Percentiles rank a stretch among this genome's conserved stretches.
Evolutionary conservation across 2,329 filamentous ascomycete genomes (phyloP).

Genomic region (Claviceps lovelessii): DNA sequence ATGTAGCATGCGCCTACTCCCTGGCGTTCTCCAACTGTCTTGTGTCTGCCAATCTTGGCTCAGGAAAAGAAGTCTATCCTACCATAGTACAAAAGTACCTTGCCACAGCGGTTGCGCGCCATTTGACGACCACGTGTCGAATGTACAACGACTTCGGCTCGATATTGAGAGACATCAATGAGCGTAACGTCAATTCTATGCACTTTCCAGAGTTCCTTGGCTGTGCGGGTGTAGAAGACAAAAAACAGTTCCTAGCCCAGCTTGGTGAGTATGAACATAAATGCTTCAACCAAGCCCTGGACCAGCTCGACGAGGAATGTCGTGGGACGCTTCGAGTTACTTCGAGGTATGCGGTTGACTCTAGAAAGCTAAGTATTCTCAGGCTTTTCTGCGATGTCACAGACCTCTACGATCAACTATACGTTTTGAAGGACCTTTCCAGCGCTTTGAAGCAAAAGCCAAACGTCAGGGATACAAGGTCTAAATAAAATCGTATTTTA

Average conservation of each 20-base stretch:
- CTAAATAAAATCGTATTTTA: too few species aligned
- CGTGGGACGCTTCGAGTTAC: not conserved
- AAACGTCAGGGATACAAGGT: too few species aligned
- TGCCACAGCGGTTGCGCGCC: slow-evolving; percentile 1
- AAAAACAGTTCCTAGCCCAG: slow-evolving; percentile 1
- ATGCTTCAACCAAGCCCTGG: not conserved
- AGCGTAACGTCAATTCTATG: slow-evolving; percentile 10
- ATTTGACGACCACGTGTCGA: slow-evolving; percentile 6
- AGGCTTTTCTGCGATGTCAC: not conserved
- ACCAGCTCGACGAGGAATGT: not conserved
- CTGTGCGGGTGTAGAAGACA: not conserved
- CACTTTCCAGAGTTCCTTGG: slow-evolving; percentile 9
- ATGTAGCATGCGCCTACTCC: slow-evolving; percentile 8
- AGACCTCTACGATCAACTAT: not conserved
- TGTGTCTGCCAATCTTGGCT: slow-evolving; percentile 3
- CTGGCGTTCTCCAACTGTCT: slow-evolving; percentile 8
- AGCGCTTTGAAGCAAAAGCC: not conserved
- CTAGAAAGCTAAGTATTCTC: not conserved
- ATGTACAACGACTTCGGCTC: slow-evolving; percentile 10
- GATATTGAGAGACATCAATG: slow-evolving; percentile 5
- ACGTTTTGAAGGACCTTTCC: not conserved
- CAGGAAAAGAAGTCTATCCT: slow-evolving; percentile 4
- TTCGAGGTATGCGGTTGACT: not conserved
- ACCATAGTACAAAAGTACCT: slow-evolving; percentile 6
- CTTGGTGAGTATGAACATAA: slow-evolving; percentile 6